Base-by-base conservation (phyloP, 345 rosid genomes). In the Kandelia obovata region DNA sequence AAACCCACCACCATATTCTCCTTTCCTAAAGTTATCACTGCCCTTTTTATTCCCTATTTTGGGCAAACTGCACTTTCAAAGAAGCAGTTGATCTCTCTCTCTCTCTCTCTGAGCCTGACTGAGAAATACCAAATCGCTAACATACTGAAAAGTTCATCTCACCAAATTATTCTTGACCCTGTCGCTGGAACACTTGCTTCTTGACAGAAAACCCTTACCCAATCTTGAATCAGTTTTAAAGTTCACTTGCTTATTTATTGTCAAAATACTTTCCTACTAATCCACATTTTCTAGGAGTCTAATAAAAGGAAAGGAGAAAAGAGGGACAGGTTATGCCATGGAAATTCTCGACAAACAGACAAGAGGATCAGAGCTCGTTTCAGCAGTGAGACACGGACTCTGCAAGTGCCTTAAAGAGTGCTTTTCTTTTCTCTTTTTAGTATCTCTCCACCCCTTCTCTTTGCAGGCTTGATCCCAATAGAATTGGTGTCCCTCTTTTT, bases 281-380 rank as follows among this genome's bases (percentile, higher is more conserved):
- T 71, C 66, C 20, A 23, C 52, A 46, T 58, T 58, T 59, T 35
- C 46, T 25, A 39, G 11, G 16, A 57, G 23, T 23, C 28, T 4
- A 39, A 39, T 6, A 26, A 37, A 53, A 32, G 69, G 69, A 59
- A 47, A 56, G 59, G 59, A 56, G 28, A 56, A 21, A 56, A n/a
- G 6, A 49, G 61, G 59, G 53, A 47, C 67, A 67, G 76, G 65
- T 58, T 51, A 53, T 81, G 86, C 81, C 56, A 66, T 81, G 79
- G 47, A 82, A 77, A 80, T 70, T 69, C 79, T 77, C 68, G 85
- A 83, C 86, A 85, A 81, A 69, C 53, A 77, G 86, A 85, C 86
- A 85, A 79, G 61, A 27, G 32, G 53, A 70, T 64, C 86, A 83
- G 86, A 58, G 6, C 13, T 75, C 68, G 49, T 68, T 76, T 72